A percentile compares a stretch with the other conserved stretches of the same genome.
These are phyloP conservation scores for Ustilago sp. DNA, from an alignment of 1,284 basidiomycete species.

Conservation along the genomic window DNA sequence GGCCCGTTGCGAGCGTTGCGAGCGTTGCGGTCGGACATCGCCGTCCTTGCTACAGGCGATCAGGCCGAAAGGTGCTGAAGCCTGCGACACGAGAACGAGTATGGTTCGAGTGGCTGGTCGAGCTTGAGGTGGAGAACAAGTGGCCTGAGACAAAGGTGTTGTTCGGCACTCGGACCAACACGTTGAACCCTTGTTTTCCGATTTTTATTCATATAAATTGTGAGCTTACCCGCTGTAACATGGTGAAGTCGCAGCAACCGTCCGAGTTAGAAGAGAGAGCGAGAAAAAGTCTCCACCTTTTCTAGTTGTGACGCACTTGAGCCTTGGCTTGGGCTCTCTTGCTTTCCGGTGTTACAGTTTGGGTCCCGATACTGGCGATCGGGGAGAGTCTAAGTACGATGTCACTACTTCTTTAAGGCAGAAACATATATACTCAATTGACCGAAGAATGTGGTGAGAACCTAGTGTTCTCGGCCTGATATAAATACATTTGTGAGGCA, in stretches of 20 bases:
- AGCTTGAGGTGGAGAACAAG: constrained; percentile 17
- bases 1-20: constrained; percentile 22
- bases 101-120: neutral
- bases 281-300: neutral
- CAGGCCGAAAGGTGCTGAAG: neutral
- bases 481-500: too few species aligned
- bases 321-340: neutral
- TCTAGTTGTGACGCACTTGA: neutral
- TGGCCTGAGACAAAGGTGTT: neutral
- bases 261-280: constrained; percentile 4
- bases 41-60: neutral
- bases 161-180: constrained; percentile 52
- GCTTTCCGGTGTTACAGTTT: neutral
- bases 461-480: too few species aligned
- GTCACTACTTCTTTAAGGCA: too few species aligned
- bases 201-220: neutral
- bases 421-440: too few species aligned
- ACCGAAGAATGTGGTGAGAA: too few species aligned
- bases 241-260: neutral
- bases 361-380: too few species aligned
- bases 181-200: neutral
- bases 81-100: neutral
- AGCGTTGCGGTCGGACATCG: constrained; percentile 24
- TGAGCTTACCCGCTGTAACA: neutral
- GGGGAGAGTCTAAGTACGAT: too few species aligned